Evolutionary conservation across 1,139 yeast genomes (phyloP).

Genomic region (Yamadazyma spencermartinsiae): DNA sequence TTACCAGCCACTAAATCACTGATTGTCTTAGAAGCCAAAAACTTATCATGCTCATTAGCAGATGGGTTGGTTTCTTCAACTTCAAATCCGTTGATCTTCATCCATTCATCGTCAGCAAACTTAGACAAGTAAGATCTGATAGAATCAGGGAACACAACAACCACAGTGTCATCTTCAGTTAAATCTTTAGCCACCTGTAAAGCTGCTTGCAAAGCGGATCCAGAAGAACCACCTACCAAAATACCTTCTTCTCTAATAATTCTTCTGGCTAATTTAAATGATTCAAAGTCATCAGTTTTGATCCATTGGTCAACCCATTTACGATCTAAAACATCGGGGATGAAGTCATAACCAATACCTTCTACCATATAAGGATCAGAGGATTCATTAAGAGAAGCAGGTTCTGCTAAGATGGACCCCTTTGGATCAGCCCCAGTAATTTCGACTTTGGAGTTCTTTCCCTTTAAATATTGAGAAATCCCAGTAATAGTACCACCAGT

Average conservation of each 20-base stretch:
- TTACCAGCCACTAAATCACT: conserved; percentile 62
- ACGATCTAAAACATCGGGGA: conserved; percentile 80
- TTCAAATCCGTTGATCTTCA: conserved; percentile 72
- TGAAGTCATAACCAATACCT: conserved; percentile 89
- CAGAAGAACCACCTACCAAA: conserved; percentile 86
- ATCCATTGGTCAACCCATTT: conserved; percentile 72
- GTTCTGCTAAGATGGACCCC: conserved; percentile 83
- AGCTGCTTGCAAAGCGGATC: conserved; percentile 82
- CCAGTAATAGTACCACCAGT: conserved; percentile 87
- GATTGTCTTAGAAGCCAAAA: conserved; percentile 51
- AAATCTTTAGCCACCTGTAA: conserved; percentile 68
- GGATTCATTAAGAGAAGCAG: conserved; percentile 68
- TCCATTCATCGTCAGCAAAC: conserved; percentile 92
- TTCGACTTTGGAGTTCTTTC: conserved; percentile 59
- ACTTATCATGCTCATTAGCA: conserved; percentile 52
- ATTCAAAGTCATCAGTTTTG: conserved; percentile 82
- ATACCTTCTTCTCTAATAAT: conserved; percentile 85
- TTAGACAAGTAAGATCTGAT: conserved; percentile 85
- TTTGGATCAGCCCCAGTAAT: conserved; percentile 85
- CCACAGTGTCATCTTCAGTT: conserved; percentile 73
- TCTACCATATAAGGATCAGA: conserved; percentile 74
- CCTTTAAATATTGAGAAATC: conserved; percentile 74
- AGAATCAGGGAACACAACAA: conserved; percentile 85
- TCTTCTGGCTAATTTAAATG: conserved; percentile 80
- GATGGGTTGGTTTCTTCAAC: conserved; percentile 47